Conservation (phyloP, 495 filamentous ascomycete species). For the Lasiosphaeria ovina region DNA sequence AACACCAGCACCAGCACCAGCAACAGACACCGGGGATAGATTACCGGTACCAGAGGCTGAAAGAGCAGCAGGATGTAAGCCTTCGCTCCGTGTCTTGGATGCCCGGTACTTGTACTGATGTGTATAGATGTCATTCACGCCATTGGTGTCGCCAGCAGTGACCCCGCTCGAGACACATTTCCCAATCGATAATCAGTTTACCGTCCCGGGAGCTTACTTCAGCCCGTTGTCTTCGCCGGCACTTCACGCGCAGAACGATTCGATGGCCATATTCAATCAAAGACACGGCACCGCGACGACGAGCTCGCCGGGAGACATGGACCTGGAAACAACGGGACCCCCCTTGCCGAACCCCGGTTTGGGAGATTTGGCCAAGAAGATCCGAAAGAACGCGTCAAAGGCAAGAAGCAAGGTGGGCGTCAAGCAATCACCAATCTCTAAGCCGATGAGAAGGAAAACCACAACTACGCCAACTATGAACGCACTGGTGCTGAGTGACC, state of each 20-base stretch:
- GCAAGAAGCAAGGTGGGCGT: conserved; percentile 50
- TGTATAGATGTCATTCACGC: conserved; percentile 80
- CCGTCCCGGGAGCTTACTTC: conserved; percentile 84
- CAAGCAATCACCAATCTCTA: conserved; percentile 83
- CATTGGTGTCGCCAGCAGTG: conserved; percentile 90
- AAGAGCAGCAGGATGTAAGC: conserved; percentile 79
- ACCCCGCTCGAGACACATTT: conserved; percentile 87
- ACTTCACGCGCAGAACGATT: conserved; percentile 72
- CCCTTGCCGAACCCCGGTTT: conserved; percentile 36
- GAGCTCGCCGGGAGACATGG: conserved; percentile 48
- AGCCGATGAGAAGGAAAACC: conserved; percentile 67
- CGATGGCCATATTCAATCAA: conserved; percentile 43
- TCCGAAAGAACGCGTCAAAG: conserved; percentile 45
- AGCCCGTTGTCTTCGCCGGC: conserved; percentile 92
- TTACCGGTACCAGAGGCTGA: conserved; percentile 64
- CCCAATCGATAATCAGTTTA: conserved; percentile 71
- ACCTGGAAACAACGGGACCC: conserved; percentile 32
- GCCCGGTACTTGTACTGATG: conserved; percentile 28
- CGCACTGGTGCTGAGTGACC: conserved; percentile 53
- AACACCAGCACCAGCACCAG: conserved; percentile 51
- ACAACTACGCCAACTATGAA: conserved; percentile 56
- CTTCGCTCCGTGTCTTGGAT: conserved; percentile 12
- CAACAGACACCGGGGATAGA: conserved; percentile 63
- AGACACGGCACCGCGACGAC: conserved; percentile 35
- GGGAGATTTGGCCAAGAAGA: conserved; percentile 45